A percentile compares a stretch with the other conserved stretches of the same genome.
These are phyloP conservation scores for Acanthamoeba castellanii DNA, from an alignment of 208 protist species.

Conservation along the genomic window DNA sequence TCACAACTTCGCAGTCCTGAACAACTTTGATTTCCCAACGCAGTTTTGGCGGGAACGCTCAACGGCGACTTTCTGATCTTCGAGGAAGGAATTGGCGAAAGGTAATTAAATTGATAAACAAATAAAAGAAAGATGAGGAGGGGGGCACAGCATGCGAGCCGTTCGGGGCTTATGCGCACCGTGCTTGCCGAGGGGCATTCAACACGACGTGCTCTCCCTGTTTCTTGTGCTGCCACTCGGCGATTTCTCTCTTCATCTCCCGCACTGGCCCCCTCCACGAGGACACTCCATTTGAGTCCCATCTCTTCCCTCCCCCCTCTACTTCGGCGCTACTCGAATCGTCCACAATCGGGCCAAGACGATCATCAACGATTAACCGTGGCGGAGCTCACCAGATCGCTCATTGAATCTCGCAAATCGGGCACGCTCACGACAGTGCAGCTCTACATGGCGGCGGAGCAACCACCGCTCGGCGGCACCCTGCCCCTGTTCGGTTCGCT, in stretches of 20 bases:
- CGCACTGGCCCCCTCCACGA: too few species aligned
- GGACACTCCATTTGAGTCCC: too few species aligned
- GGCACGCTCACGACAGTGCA: conserved; percentile 52
- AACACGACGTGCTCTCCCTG: too few species aligned
- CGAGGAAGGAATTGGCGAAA: too few species aligned
- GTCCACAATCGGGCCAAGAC: not conserved
- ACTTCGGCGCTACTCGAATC: not conserved
- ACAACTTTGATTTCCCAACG: too few species aligned
- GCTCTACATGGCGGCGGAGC: not conserved
- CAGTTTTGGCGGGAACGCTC: not conserved
- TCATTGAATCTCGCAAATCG: conserved; percentile 56
- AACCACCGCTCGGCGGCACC: not conserved
- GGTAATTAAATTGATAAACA: too few species aligned
- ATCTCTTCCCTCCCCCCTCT: not conserved
- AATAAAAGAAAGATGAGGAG: too few species aligned
- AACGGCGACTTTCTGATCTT: not conserved
- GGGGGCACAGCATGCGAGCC: too few species aligned
- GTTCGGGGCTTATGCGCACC: too few species aligned
- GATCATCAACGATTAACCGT: not conserved
- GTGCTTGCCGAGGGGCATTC: too few species aligned
- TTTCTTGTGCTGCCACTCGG: not conserved
- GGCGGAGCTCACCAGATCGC: conserved; percentile 22
- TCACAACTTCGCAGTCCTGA: too few species aligned
- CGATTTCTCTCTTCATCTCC: not conserved
- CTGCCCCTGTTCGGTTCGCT: conserved; percentile 61